Conservation (phyloP, 148 eudicot genomes). For the Rhododendron ovatum region DNA sequence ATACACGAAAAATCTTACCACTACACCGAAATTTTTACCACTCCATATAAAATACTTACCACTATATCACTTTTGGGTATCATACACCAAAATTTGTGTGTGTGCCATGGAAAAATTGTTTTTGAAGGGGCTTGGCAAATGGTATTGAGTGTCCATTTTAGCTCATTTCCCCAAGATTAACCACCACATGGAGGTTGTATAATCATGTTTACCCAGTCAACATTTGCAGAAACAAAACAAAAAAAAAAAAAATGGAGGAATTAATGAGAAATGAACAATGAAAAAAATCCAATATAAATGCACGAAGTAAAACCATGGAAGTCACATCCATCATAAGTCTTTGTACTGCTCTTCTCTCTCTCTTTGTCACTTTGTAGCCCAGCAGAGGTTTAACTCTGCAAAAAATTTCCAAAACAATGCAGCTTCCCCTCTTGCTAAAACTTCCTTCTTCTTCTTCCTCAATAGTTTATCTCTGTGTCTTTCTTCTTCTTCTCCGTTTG, state of each 20-base stretch:
- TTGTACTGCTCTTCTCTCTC: not conserved
- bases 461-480: not conserved
- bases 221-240: not conserved
- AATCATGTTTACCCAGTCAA: not conserved
- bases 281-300: not conserved
- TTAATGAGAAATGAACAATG: not conserved
- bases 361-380: not conserved
- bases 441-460: not conserved
- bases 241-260: not conserved
- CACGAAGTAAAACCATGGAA: not conserved
- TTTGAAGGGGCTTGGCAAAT: not conserved
- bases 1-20: too few relatives aligned
- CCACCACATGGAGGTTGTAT: not conserved
- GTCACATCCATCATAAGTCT: not conserved
- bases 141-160: not conserved
- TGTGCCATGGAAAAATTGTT: too few relatives aligned
- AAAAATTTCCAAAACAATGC: not conserved
- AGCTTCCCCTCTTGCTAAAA: not conserved
- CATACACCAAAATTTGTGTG: too few relatives aligned
- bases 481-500: constrained; percentile 5
- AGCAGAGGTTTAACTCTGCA: not conserved
- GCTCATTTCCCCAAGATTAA: not conserved
- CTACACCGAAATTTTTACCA: too few relatives aligned
- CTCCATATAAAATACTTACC: too few relatives aligned
- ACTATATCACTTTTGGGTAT: too few relatives aligned